phyloP scores from a whole-genome alignment of 108 stramenopile genomes.

The Hondaea fermentalgiana region DNA sequence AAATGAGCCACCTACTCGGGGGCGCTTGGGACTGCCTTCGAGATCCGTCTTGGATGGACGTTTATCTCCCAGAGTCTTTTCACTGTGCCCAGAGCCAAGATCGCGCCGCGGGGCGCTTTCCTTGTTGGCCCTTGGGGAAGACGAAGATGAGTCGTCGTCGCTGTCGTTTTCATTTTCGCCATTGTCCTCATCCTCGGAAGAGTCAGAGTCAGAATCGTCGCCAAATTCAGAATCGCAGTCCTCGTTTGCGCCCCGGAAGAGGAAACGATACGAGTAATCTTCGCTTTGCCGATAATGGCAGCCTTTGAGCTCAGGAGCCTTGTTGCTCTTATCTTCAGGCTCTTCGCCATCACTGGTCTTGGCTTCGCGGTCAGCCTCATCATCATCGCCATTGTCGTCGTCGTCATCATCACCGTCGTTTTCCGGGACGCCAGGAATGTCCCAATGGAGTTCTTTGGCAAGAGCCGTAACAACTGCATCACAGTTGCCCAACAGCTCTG shows the following conservation, averaged over 20 bases:
- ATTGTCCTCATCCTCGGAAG: not conserved
- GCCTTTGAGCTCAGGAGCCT: not conserved
- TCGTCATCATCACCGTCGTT: not conserved
- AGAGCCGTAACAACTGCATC: not conserved
- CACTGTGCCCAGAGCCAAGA: too few relatives aligned
- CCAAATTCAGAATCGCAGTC: not conserved
- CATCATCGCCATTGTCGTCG: not conserved
- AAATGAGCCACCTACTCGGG: not conserved
- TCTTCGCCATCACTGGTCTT: not conserved
- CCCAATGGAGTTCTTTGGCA: not conserved
- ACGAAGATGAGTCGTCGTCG: too few relatives aligned
- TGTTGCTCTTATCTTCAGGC: not conserved
- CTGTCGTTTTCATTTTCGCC: not conserved
- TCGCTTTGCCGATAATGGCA: not conserved
- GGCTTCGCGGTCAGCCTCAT: not conserved
- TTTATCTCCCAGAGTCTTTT: not conserved
- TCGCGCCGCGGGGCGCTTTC: too few relatives aligned
- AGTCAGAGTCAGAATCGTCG: not conserved
- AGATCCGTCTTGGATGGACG: not conserved
- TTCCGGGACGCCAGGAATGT: not conserved
- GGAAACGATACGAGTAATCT: not conserved
- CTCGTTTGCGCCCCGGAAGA: not conserved
- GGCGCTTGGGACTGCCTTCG: not conserved
- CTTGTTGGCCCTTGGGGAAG: too few relatives aligned
- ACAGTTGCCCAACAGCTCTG: conserved; percentile 32